Evolutionary conservation across 805 yeast genomes (phyloP), one percentile per base, ranked within the genome.

Genomic region (Metschnikowia cerradonensis): DNA sequence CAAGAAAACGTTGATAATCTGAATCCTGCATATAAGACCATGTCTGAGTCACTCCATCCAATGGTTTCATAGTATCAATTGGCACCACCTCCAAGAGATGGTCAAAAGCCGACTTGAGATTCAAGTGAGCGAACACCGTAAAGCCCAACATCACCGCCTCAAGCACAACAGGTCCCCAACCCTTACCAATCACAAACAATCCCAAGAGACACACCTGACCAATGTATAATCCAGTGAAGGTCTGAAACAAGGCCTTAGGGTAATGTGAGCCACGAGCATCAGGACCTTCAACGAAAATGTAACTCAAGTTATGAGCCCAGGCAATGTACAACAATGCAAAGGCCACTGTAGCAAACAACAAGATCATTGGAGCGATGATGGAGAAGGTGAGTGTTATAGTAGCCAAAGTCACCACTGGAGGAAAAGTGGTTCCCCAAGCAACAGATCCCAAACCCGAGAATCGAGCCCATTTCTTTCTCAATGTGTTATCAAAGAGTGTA

Each of bases 81-180:
- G 95, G 91, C 44, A 85, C 75, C 31, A 77, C 78, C 0, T 63
- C 62, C 53, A 85, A 62, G 63, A 90, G 72, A 11, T 78, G 75
- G 50, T 78, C 53, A 63, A 90, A 88, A 0, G 97, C 89, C 7
- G 63, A 54, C 54, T 77, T 80, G 63, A 92, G 67, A 55, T 81
- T 78, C 31, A 81, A 15, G 61, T 92, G 97, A 52, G 80, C 75
- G 63, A 88, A 84, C 3, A 79, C 78, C 0, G 97, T 89, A 56
- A 77, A 67, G 7, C 77, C 79, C 13, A 89, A 60, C 39, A 86
- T 74, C 47, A 91, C 75, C 1, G 82, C 83, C 66, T 87, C 88
- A 48, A 92, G 69, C 3, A 84, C 88, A 56, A 90, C 77, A 35
- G 97, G 96, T 41, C 97, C 98, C 97, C 97, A 92, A 39, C 95